These are phyloP conservation scores for Diaporthe vexans DNA, from an alignment of 2,329 filamentous ascomycete genomes.

Conservation along the genomic window DNA sequence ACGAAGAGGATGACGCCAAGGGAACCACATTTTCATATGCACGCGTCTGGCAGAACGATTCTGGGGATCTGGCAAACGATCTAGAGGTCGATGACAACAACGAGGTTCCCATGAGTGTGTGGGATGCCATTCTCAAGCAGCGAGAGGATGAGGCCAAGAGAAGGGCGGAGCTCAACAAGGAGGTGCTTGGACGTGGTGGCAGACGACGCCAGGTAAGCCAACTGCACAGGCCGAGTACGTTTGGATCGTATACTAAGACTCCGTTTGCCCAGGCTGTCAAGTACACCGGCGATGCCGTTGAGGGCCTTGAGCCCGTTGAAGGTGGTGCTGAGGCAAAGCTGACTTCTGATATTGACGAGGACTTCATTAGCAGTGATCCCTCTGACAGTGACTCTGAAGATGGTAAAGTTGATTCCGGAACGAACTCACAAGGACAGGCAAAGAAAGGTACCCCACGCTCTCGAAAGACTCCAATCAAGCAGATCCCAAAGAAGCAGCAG, in stretches of 20 bases:
- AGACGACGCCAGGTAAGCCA: conserved; percentile 72
- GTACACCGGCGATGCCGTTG: conserved; percentile 34
- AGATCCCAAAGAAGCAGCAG: conserved; percentile 45
- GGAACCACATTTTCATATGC: conserved; percentile 92
- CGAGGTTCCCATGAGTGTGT: conserved; percentile 77
- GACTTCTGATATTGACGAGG: conserved; percentile 39
- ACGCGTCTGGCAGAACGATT: conserved; percentile 91
- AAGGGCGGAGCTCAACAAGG: conserved; percentile 75
- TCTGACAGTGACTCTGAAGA: conserved; percentile 39
- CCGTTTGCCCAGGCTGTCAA: conserved; percentile 37
- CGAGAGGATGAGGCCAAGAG: conserved; percentile 84
- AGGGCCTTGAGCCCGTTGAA: conserved; percentile 32
- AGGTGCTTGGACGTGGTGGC: conserved; percentile 88
- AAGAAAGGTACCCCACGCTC: conserved; percentile 40
- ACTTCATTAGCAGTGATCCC: conserved; percentile 40
- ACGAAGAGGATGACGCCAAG: conserved; percentile 63
- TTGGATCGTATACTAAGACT: conserved; percentile 36
- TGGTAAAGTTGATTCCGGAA: conserved; percentile 24
- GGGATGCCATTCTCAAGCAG: conserved; percentile 90
- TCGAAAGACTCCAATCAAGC: conserved; percentile 43
- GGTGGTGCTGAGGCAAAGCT: conserved; percentile 19
- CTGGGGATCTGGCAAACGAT: conserved; percentile 74
- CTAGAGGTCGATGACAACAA: conserved; percentile 68
- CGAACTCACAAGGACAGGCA: conserved; percentile 37
- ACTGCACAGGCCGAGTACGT: background rate